Base-by-base conservation (phyloP, 225 moss, liverwort and hornwort species). In the Anthoceros angustus region DNA sequence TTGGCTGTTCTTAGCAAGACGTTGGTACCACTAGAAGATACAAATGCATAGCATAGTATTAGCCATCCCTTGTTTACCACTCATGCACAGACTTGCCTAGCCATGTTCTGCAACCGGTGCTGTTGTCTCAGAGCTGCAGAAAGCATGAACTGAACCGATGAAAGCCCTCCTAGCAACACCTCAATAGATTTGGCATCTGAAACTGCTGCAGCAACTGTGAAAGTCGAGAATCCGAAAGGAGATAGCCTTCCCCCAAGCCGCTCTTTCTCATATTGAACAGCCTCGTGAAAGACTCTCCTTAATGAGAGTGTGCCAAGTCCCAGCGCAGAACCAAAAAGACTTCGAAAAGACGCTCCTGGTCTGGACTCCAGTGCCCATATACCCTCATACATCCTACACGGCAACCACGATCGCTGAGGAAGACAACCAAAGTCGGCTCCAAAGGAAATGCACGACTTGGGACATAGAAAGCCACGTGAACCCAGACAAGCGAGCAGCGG, bases 171-270 rank as follows among this genome's bases (percentile, higher is more conserved):
- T 18, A 39, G 21, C 42, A 25, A 65, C 38, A 95, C 95, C 77
- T 98, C 88, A 74, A 98, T 98, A 43, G 95, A 70, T 68, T 86
- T 91, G 42, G 86, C 77, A 69, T 91, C 88, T 67, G 77, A 74
- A 63, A 92, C 71, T 25, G 88, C 92, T 76, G 91, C 85, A 75
- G 60, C 88, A 40, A 79, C 88, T 8, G 91, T 92, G 64, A 86
- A 83, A 46, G 88, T 75, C 14, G 88, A 92, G 74, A 80, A 88
- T 40, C 95, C 92, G 61, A 98, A 98, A 61, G 91, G 91, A 70
- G 91, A 92, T 46, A 98, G 69, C 74, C 91, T 86, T 61, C 92
- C 95, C 23, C 92, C 92, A 25, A 86, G 85, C 76, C 95, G 85
- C n/a, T 82, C 87, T 70, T 63, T 88, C 76, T 98, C 91, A 74